phyloP scores from a whole-genome alignment of 2,329 filamentous ascomycete species.

The Talaromyces islandicus region DNA sequence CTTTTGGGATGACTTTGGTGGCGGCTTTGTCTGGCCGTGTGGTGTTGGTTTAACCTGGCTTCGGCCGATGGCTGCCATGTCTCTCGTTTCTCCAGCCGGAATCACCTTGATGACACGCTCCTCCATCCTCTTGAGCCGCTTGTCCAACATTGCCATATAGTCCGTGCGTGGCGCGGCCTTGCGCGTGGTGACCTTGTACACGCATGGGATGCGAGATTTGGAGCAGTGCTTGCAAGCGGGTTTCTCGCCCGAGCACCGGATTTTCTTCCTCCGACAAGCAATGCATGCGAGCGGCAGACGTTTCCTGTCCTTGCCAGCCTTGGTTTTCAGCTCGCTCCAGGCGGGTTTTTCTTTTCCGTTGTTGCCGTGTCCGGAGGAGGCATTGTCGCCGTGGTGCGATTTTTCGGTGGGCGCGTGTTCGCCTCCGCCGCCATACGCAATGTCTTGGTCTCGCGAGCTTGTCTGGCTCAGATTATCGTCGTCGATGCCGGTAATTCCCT shows the following conservation, averaged over 20 bases:
- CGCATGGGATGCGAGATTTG: constrained; percentile 85
- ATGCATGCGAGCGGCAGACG: constrained; percentile 89
- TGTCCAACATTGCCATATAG: constrained; percentile 99
- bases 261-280: constrained; percentile 93
- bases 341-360: constrained; percentile 52
- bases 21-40: constrained; percentile 52
- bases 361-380: constrained; percentile 39
- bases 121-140: constrained; percentile 93
- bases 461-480: constrained; percentile 31
- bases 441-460: constrained; percentile 27
- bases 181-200: constrained; percentile 93
- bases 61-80: constrained; percentile 62
- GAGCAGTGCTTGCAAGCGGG: constrained; percentile 95
- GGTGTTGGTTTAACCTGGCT: constrained; percentile 78
- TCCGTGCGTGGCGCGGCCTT: constrained; percentile 93
- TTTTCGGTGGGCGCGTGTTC: constrained; percentile 13
- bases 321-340: constrained; percentile 81
- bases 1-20: constrained; percentile 48
- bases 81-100: constrained; percentile 74
- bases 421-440: constrained; percentile 10
- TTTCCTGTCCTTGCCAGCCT: constrained; percentile 93
- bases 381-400: constrained; percentile 16
- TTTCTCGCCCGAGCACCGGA: constrained; percentile 94
- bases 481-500: constrained; percentile 18
- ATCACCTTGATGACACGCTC: constrained; percentile 94